These are phyloP conservation scores for Paramecium caudatum DNA, from an alignment of 73 alveolate genomes.

Conservation along the genomic window DNA sequence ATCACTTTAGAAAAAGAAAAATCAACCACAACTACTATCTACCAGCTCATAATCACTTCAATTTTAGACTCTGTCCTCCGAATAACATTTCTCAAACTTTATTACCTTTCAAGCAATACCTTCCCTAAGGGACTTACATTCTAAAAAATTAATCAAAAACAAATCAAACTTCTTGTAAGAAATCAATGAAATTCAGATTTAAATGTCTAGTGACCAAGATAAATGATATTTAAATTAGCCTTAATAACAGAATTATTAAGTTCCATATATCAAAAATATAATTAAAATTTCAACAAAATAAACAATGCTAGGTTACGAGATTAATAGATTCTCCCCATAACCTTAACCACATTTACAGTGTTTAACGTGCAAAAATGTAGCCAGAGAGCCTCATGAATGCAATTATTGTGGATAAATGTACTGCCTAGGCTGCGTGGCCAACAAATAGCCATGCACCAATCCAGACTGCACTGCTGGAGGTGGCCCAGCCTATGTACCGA, in stretches of 20 bases:
- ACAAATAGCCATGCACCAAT: neutral
- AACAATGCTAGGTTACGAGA: slow-evolving; percentile 13
- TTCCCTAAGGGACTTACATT: neutral
- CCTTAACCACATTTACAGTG: slow-evolving; percentile 3
- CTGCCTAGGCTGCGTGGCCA: slow-evolving; percentile 7
- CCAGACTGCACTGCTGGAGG: neutral
- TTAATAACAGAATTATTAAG: no score
- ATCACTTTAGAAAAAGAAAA: neutral
- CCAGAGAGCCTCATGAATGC: neutral
- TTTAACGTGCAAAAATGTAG: slow-evolving; percentile 3
- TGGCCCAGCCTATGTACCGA: neutral
- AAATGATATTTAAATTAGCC: no score
- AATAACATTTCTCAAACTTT: slow-evolving; percentile 4
- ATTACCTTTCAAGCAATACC: neutral
- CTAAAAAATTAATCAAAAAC: neutral
- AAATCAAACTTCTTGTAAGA: neutral
- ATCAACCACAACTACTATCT: neutral
- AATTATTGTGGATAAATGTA: slow-evolving; percentile 37
- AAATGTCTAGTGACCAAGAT: slow-evolving; percentile 8
- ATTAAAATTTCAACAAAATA: slow-evolving; percentile 36
- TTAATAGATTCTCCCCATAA: slow-evolving; percentile 4
- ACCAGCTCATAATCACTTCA: neutral
- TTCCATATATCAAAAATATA: no score
- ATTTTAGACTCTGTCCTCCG: neutral
- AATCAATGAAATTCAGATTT: neutral